Evolutionary conservation across 2,329 filamentous ascomycete species (phyloP), one percentile per base, ranked within the genome.

Genomic region (Talaromyces sp.): DNA sequence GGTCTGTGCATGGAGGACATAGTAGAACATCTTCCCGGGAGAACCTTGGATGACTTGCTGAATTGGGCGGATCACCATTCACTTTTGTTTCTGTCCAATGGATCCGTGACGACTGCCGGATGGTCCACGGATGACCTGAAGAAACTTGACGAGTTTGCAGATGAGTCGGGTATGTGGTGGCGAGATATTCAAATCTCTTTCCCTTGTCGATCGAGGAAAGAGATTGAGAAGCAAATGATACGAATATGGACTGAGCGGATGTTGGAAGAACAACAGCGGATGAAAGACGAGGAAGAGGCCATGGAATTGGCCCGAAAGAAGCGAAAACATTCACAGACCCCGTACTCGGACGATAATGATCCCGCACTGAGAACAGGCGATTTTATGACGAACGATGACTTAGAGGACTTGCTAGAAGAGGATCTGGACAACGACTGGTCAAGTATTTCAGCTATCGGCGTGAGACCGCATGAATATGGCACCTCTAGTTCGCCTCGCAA

Each of bases 161-260:
- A 71, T 57, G 63, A 71, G 60, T 62, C 67, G 16, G 73, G 70
- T 59, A 67, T 77, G n/a, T 70, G 69, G 45, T 78, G 76, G 76
- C 22, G 66, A 65, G 68, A 67, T 22, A 71, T 78, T 37, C 70
- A 69, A 49, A 62, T 64, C 19, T 64, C 66, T n/a, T 63, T 78
- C n/a, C 73, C 73, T 7, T 68, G 69, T 35, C 72, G 75, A 24
- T 70, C 73, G 16, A 68, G 68, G 50, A 65, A 69, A 22, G 75
- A 76, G 60, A 69, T 76, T 35, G 75, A 78, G 62, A 74, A 73
- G 65, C 71, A 77, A 59, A 63, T 77, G 62, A 66, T 78, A 64
- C 69, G 70, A 61, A 68, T 73, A 27, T 78, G 74, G 73, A 71
- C 68, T 52, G 70, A 70, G 11, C 69, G 35, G 22, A 22, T 39